A percentile compares a stretch with the other conserved stretches of the same genome.
Evolutionary conservation across 2,329 filamentous ascomycete species (phyloP).

Genomic region (Reticulascus tulasneorum): DNA sequence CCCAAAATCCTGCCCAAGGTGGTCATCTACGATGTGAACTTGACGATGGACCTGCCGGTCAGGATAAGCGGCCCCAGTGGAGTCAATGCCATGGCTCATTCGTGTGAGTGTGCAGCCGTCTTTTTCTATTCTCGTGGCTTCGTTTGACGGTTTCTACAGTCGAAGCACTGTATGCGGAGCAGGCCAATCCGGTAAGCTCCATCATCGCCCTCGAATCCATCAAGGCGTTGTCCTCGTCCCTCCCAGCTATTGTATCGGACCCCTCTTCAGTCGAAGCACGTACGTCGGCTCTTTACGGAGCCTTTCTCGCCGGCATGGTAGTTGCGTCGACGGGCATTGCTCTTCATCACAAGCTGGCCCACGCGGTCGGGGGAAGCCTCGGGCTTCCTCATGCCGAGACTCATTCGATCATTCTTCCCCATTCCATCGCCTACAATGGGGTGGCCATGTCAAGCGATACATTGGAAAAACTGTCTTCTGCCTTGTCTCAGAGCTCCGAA

Average conservation of each 20-base stretch:
- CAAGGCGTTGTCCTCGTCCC: conserved; percentile 24
- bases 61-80: conserved; percentile 11
- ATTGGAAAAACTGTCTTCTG: conserved; percentile 2
- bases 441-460: conserved; percentile 1
- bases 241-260: conserved; percentile 48
- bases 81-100: conserved; percentile 13
- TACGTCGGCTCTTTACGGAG: conserved; percentile 11
- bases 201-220: conserved; percentile 12
- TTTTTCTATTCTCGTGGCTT: not conserved
- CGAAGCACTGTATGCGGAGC: conserved; percentile 10
- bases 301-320: conserved; percentile 9
- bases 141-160: conserved; percentile 2
- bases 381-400: conserved; percentile 13
- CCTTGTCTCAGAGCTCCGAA: conserved; percentile 8
- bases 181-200: conserved; percentile 10
- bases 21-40: conserved; percentile 11
- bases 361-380: conserved; percentile 9
- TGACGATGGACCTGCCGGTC: conserved; percentile 12
- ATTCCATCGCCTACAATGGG: conserved; percentile 11
- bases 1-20: conserved; percentile 12
- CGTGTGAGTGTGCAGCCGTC: conserved; percentile 1
- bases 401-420: conserved; percentile 10
- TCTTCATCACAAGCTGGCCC: conserved; percentile 13
- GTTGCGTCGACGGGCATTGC: conserved; percentile 10
- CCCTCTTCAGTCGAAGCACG: conserved; percentile 42